Conservation (phyloP, 306 rosid genomes). For the Cucumis cinereus region DNA sequence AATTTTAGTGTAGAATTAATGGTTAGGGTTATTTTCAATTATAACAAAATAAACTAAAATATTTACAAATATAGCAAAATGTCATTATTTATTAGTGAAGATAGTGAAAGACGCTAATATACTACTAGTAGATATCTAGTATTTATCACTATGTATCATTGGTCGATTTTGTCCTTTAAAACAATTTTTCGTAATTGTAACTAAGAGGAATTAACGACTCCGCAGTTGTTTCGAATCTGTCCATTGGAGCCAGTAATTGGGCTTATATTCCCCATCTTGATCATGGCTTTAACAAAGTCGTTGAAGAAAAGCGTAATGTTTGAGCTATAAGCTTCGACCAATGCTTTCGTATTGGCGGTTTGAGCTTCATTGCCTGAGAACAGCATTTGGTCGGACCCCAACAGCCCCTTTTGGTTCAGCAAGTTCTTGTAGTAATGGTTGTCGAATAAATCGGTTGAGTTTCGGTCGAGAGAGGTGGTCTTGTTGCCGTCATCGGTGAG, state of each 20-base stretch:
- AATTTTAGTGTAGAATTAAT: too few species aligned
- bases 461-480: constrained; percentile 42
- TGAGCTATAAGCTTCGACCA: constrained; percentile 43
- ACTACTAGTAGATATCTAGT: too few species aligned
- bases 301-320: constrained; percentile 25
- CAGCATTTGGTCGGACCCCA: constrained; percentile 64
- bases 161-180: too few species aligned
- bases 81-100: too few species aligned
- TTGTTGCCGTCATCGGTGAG: constrained; percentile 44
- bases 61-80: too few species aligned
- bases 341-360: constrained; percentile 33
- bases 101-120: too few species aligned
- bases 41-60: too few species aligned
- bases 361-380: constrained; percentile 31
- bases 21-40: too few species aligned
- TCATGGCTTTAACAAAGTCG: constrained; percentile 62
- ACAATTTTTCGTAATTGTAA: too few species aligned
- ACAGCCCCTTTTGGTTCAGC: constrained; percentile 45
- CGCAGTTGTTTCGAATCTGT: constrained; percentile 63
- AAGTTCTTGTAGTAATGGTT: constrained; percentile 66
- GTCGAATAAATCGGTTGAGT: constrained; percentile 72
- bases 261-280: constrained; percentile 64
- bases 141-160: too few species aligned
- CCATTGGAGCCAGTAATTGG: constrained; percentile 59
- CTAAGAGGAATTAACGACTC: constrained; percentile 28